These are phyloP conservation scores for Edaphochlamys debaryana DNA, from an alignment of 139 green algal species.

Conservation along the genomic window DNA sequence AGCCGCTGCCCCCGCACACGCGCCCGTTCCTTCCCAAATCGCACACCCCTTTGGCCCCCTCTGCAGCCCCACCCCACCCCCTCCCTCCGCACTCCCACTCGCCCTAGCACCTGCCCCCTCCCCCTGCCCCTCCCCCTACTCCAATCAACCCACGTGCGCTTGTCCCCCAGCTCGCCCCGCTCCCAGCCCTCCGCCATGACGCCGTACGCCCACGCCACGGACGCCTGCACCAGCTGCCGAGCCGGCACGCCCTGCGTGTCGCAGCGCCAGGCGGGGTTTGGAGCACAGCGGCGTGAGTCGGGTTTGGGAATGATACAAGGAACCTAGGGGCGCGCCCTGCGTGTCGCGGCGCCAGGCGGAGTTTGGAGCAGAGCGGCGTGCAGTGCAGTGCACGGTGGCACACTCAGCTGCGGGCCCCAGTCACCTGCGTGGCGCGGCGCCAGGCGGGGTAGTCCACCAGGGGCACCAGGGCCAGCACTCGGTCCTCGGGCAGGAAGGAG, in stretches of 20 bases:
- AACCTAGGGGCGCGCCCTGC: neutral
- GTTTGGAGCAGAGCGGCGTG: too few species aligned
- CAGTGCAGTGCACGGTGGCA: too few species aligned
- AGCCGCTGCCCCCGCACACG: too few species aligned
- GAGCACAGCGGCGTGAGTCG: too few species aligned
- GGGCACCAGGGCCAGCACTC: slow-evolving; percentile 18
- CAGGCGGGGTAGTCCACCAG: slow-evolving; percentile 27
- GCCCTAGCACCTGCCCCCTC: neutral
- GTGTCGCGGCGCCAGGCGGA: too few species aligned
- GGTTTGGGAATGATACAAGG: too few species aligned
- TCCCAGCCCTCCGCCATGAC: slow-evolving; percentile 12
- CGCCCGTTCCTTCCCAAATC: neutral
- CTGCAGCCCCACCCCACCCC: too few species aligned
- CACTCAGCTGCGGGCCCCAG: too few species aligned
- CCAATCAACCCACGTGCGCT: slow-evolving; percentile 16
- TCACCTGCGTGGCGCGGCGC: too few species aligned
- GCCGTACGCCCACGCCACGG: slow-evolving; percentile 28
- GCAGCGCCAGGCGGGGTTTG: too few species aligned
- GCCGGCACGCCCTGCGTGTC: slow-evolving; percentile 3
- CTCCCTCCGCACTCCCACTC: too few species aligned
- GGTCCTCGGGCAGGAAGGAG: slow-evolving; percentile 30
- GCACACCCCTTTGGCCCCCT: neutral
- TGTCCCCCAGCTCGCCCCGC: too few species aligned
- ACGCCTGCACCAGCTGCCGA: slow-evolving; percentile 20
- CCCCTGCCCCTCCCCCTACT: neutral